Base-by-base conservation (phyloP, 148 eudicot species). In the Amaranthus hypochondriacus region DNA sequence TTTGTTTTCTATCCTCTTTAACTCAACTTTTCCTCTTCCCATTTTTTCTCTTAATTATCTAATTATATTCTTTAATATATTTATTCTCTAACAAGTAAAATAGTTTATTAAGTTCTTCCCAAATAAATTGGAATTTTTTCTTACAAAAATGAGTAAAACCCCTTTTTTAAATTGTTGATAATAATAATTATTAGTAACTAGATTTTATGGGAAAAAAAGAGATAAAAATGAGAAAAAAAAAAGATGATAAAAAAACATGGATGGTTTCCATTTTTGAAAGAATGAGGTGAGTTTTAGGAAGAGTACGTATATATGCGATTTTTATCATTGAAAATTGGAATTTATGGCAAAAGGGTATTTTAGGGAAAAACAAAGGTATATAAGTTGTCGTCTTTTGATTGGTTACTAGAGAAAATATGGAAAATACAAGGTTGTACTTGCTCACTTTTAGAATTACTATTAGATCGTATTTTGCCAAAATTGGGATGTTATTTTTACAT, bases 1-100 rank as follows among this genome's bases (percentile, higher is more conserved):
- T 73, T 83, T 87, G 78, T 87, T 87, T 79, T 87, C 90, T 56
- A 87, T 87, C 80, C 86, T 54, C 84, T 83, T 85, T 76, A 85
- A 39, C 83, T 87, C 77, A 53, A 85, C 88, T 73, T 83, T 87
- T 9, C 88, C 90, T 52, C 88, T 79, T 44, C 87, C 90, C 88
- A 85, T 85, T 56, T 46, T 69, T 49, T 7, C 50, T 53, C 0
- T 2, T 8, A 7, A 11, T 6, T 54, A 3, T 18, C 9, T 70
- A 53, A 39, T 46, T 12, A 9, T 11, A 28, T 39, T 2, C 60
- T 42, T 8, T 6, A 12, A 52, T 56, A 12, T 56, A 13, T 56
- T 2, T 28, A 28, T 28, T 56, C 60, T 6, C 5, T 13, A 56
- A 56, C 39, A 0, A 28, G 39, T 28, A 28, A 28, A 28, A 28